Base-by-base conservation (phyloP, 2,329 filamentous ascomycete genomes). In the Diaporthe citriasiana region DNA sequence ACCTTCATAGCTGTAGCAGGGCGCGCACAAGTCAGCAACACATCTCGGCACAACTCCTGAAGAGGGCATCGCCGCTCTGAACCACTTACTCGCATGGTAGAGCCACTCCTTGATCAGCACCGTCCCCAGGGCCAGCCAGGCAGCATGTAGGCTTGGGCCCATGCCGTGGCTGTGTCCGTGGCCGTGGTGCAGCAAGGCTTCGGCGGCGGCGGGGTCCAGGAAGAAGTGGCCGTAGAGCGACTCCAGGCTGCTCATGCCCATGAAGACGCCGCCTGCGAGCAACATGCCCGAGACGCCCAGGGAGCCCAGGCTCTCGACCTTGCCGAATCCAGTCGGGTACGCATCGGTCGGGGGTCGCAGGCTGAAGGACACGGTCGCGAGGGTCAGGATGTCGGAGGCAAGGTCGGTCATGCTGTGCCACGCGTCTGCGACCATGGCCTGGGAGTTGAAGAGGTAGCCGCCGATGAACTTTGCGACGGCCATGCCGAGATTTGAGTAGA, bases 101-200 rank as follows among this genome's bases (percentile, higher is more conserved):
- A 99, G 87, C 94, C 95, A 99, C 84, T 99, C 97, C 85, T 99
- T 99, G 79, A 98, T 87, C 35, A 95, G 83, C 73, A 99, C 97
- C 2, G 95, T 98, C 27, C 94, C 96, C 53, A 91, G 93, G 47
- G 97, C 96, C 74, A 99, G 86, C 97, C 97, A 99, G 10, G 94
- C 96, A 30, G 97, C 97, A 82, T 98, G 95, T 77, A 99, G 89
- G 82, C 94, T 97, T 0, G 97, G 97, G 1, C 92, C 90, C 47
- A 89, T 85, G 40, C 81, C 84, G 81, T 93, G 92, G 74, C 88
- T 87, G 80, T 94, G 92, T n/a, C 87, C 89, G 79, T 95, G 92
- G 8, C 85, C 84, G 81, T 93, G 86, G 33, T 86, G 82, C 55
- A 90, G 80, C 71, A 88, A 79, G 56, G 88, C 87, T 38, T 86